Percentiles rank a stretch among this genome's conserved stretches.
phyloP scores from a whole-genome alignment of 2,329 filamentous ascomycete species.

The Sodiomyces alkalinus region DNA sequence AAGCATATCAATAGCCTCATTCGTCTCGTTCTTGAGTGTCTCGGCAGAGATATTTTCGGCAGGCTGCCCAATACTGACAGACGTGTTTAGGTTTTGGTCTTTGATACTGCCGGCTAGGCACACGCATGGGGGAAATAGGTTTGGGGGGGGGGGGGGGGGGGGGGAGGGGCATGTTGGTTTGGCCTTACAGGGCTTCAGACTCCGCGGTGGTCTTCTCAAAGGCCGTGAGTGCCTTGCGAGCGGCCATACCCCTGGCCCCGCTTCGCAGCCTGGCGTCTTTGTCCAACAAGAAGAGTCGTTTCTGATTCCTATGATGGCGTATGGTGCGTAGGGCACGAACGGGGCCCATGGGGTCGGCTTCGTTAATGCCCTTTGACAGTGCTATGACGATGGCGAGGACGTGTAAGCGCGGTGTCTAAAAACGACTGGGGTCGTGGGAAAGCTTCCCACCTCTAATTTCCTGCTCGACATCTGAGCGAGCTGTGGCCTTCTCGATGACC shows the following conservation, averaged over 20 bases:
- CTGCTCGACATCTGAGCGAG: constrained; percentile 38
- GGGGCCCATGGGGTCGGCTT: constrained; percentile 37
- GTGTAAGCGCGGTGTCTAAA: neutral
- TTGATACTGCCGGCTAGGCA: too few relatives aligned
- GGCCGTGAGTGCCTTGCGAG: constrained; percentile 56
- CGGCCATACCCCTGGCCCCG: constrained; percentile 58
- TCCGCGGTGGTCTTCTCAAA: constrained; percentile 52
- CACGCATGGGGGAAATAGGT: neutral
- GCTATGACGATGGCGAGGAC: constrained; percentile 19
- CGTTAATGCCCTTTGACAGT: constrained; percentile 44
- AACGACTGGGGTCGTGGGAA: constrained; percentile 7
- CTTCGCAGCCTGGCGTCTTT: constrained; percentile 62
- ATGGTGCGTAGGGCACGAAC: constrained; percentile 46
- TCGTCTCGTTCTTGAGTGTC: constrained; percentile 46
- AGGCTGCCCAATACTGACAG: constrained; percentile 30
- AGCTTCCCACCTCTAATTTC: constrained; percentile 50
- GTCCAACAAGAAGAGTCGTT: constrained; percentile 51
- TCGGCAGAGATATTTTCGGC: constrained; percentile 40
- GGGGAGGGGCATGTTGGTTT: too few relatives aligned
- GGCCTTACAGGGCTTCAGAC: constrained; percentile 36
- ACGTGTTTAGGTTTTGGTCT: constrained; percentile 1
- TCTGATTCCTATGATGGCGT: constrained; percentile 44
- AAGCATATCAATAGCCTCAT: constrained; percentile 54
- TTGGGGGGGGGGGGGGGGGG: too few relatives aligned
- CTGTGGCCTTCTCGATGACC: constrained; percentile 46